Conservation (phyloP, 1,284 basidiomycete genomes). For the Ceratobasidium sp. region DNA sequence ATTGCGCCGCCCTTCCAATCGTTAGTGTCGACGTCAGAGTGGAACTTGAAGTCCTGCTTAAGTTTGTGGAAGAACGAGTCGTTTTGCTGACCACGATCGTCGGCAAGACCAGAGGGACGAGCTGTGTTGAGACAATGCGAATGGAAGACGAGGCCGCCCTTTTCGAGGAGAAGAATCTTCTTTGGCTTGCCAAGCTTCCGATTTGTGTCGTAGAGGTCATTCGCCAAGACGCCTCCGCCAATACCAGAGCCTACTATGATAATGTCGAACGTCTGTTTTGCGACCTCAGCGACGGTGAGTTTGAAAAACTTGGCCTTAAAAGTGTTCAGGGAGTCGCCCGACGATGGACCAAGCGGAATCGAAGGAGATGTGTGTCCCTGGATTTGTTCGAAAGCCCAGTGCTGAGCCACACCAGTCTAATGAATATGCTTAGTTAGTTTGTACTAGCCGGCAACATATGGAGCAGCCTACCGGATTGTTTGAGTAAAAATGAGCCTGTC, state of each 20-base stretch:
- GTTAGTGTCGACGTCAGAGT: background rate
- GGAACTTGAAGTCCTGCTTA: conserved; percentile 38
- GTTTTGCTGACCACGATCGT: conserved; percentile 42
- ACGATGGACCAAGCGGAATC: background rate
- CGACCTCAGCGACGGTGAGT: conserved; percentile 32
- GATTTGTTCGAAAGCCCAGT: background rate
- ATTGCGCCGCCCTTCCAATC: conserved; percentile 42
- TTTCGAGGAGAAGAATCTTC: conserved; percentile 42
- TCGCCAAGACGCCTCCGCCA: conserved; percentile 42
- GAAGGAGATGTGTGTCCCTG: background rate
- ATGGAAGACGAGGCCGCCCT: too few species aligned
- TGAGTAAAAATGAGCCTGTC: background rate
- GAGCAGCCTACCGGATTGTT: background rate
- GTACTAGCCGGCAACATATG: too few species aligned
- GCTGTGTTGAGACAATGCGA: too few species aligned
- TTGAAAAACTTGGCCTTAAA: conserved; percentile 34
- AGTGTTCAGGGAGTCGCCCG: too few species aligned
- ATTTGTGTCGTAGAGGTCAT: conserved; percentile 42
- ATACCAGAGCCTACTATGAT: conserved; percentile 43
- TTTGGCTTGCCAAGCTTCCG: conserved; percentile 37
- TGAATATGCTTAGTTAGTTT: background rate
- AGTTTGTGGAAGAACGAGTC: conserved; percentile 42
- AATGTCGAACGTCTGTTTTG: conserved; percentile 36
- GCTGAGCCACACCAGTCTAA: background rate
- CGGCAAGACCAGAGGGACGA: conserved; percentile 40